Evolutionary conservation across 345 rosid genomes (phyloP).

Genomic region (Salix arbutifolia): DNA sequence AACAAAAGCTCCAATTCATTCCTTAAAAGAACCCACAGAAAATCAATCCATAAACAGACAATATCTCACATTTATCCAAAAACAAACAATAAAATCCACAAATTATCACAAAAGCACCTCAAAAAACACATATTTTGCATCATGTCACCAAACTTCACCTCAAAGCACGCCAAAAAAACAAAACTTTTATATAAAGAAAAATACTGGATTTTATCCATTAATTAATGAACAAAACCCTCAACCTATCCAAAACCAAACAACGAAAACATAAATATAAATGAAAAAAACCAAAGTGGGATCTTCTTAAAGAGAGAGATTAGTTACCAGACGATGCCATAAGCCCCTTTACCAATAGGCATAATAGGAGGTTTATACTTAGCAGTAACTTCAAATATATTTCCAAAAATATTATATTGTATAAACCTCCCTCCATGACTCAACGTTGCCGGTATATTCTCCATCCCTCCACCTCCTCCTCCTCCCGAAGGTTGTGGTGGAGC

Average conservation of each 20-base stretch:
- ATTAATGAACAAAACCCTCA: not conserved
- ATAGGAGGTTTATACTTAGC: slow-evolving; percentile 96
- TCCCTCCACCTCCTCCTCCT: slow-evolving; percentile 18
- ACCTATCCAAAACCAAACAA: not conserved
- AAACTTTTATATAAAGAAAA: not conserved
- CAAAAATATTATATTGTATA: slow-evolving; percentile 94
- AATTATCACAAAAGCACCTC: not conserved
- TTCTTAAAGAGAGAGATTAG: not conserved
- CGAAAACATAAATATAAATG: not conserved
- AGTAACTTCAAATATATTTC: slow-evolving; percentile 95
- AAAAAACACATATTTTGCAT: not conserved
- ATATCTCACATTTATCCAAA: not conserved
- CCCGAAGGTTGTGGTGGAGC: slow-evolving; percentile 4
- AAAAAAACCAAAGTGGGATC: not conserved
- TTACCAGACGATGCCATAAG: slow-evolving; percentile 98
- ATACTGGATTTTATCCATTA: not conserved
- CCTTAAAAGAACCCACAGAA: not conserved
- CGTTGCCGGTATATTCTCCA: slow-evolving; percentile 84
- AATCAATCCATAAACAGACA: not conserved
- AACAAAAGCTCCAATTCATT: not conserved
- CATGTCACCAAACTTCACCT: not conserved
- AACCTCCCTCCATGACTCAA: slow-evolving; percentile 91
- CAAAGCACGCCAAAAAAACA: not conserved
- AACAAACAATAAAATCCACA: not conserved
- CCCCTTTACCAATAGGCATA: slow-evolving; percentile 98